Evolutionary conservation across 2,329 filamentous ascomycete genomes (phyloP), one percentile per base, ranked within the genome.

Genomic region (Paecilomyces sp.): DNA sequence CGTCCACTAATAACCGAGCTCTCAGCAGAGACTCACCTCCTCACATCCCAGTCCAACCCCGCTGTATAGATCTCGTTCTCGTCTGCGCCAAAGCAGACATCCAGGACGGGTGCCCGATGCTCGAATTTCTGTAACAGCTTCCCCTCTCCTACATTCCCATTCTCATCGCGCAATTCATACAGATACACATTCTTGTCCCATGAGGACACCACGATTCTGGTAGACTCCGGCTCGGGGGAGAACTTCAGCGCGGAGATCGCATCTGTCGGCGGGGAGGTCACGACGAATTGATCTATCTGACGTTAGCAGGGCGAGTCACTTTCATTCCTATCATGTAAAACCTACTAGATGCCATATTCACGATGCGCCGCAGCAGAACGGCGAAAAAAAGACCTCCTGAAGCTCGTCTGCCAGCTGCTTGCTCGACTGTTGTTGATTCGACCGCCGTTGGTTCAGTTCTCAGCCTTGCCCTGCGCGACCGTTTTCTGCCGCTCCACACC

Each of bases 161-260:
- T 83, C 62, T 79, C 79, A 54, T 76, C 76, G 18, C 80, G 78
- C 61, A 88, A 83, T 71, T 96, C 90, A 81, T 97, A 97, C 57
- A 93, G 82, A 76, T 97, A 96, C 59, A 96, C 86, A 73, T 91
- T 86, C 75, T 88, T 91, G 77, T 97, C 93, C 94, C 94, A 99
- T 59, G 92, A 96, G 11, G 92, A 89, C 67, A 93, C 92, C n/a
- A 95, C 85, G 41, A 99, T 83, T 67, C 87, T 88, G 58, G 88
- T 83, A n/a, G 87, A 86, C 62, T 82, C 78, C 25, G 91, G 89
- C 64, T 83, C 79, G 36, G 91, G 90, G 65, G 92, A 91, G 81
- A 96, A 99, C 70, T 86, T 86, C 69, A 97, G 80, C 25, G 91
- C 83, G 55, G 93, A 96, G 68, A 97, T 89, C 68, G 89, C 90